Conservation (phyloP, 2,329 filamentous ascomycete genomes). For the Diaporthe vexans region DNA sequence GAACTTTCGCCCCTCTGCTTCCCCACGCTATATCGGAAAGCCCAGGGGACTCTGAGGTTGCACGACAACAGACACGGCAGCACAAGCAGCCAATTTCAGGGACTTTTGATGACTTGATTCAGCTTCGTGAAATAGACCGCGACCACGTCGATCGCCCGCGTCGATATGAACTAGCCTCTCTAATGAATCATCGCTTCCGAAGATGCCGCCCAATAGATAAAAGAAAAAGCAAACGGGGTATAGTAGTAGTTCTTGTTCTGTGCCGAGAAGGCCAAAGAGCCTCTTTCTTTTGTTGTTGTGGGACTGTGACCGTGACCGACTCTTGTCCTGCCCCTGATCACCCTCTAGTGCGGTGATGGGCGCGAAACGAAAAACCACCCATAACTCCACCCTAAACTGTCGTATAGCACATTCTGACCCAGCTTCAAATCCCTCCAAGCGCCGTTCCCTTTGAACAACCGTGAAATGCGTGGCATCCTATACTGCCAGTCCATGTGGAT, state of each 20-base stretch:
- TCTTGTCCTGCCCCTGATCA: constrained; percentile 23
- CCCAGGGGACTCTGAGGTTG: neutral
- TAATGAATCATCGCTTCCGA: constrained; percentile 31
- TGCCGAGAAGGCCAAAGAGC: constrained; percentile 20
- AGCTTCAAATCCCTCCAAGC: neutral
- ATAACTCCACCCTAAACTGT: constrained; percentile 32
- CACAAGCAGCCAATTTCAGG: neutral
- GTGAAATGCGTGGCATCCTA: constrained; percentile 23
- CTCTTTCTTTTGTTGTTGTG: constrained; percentile 7
- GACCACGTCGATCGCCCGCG: constrained; percentile 33
- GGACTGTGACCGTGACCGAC: constrained; percentile 22
- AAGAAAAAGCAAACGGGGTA: constrained; percentile 26
- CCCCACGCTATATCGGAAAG: neutral
- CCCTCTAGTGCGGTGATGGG: neutral
- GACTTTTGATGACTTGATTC: constrained; percentile 15
- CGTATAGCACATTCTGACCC: constrained; percentile 35
- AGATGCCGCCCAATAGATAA: constrained; percentile 15
- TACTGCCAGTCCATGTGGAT: constrained; percentile 68
- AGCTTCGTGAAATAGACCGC: constrained; percentile 7
- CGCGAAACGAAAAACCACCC: constrained; percentile 33
- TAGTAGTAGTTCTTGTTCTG: constrained; percentile 31
- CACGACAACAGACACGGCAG: neutral
- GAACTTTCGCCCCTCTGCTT: neutral
- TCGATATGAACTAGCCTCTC: constrained; percentile 23
- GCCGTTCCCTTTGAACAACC: neutral